These are phyloP conservation scores for Sutorius eximius DNA, from an alignment of 1,284 basidiomycete genomes.

Conservation along the genomic window DNA sequence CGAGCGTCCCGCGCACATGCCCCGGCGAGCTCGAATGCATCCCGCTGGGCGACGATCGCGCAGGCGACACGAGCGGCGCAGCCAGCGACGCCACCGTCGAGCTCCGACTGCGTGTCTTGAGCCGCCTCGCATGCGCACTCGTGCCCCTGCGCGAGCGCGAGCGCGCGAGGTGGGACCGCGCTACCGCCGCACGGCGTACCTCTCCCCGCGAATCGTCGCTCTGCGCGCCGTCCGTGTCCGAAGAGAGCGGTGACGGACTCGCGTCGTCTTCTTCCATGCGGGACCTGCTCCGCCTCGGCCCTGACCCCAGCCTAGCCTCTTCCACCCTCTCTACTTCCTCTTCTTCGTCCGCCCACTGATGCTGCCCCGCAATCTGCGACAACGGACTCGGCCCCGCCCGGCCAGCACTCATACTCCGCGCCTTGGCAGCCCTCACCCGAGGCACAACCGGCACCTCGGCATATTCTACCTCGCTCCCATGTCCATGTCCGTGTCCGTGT, in stretches of 20 bases:
- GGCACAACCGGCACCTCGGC: neutral
- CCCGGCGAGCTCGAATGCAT: neutral
- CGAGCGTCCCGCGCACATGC: neutral
- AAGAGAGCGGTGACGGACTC: slow-evolving; percentile 47
- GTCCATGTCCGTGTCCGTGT: too few relatives aligned
- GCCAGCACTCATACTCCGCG: slow-evolving; percentile 28
- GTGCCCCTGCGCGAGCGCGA: slow-evolving; percentile 25
- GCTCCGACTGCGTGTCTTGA: slow-evolving; percentile 50
- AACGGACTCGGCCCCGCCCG: slow-evolving; percentile 53
- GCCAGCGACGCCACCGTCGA: slow-evolving; percentile 60
- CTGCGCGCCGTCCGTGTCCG: slow-evolving; percentile 50
- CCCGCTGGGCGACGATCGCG: slow-evolving; percentile 8
- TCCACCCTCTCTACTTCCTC: neutral
- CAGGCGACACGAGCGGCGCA: slow-evolving; percentile 35
- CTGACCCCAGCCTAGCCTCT: too few relatives aligned
- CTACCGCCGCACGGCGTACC: neutral
- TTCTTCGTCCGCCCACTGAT: slow-evolving; percentile 49
- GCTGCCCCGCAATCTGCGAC: slow-evolving; percentile 53
- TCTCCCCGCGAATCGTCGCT: slow-evolving; percentile 31
- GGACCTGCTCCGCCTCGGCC: slow-evolving; percentile 4
- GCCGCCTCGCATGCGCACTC: slow-evolving; percentile 1
- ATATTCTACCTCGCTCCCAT: slow-evolving; percentile 22
- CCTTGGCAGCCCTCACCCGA: slow-evolving; percentile 28
- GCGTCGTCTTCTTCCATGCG: slow-evolving; percentile 43
- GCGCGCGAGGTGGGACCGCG: slow-evolving; percentile 9